Evolutionary conservation across 2,329 filamentous ascomycete species (phyloP).

Genomic region (Mariannaea elegans): DNA sequence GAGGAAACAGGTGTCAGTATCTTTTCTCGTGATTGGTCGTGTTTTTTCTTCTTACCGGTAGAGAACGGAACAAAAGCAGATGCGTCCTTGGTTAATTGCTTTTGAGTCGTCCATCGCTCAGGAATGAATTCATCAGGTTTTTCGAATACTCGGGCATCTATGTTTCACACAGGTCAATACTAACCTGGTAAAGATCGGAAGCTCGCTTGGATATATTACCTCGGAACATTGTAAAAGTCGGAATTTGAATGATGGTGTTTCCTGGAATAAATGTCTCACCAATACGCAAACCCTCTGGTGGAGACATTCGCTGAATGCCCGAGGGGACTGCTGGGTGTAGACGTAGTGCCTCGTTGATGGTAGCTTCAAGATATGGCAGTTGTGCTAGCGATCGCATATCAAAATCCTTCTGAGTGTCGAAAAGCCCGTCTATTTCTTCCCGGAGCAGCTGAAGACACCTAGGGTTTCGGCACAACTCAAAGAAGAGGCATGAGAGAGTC

Average conservation of each 20-base stretch:
- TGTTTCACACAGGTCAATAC: constrained; percentile 11
- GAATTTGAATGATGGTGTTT: constrained; percentile 42
- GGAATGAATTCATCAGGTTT: constrained; percentile 40
- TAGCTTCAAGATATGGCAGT: constrained; percentile 41
- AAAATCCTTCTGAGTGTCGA: neutral
- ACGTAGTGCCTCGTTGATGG: constrained; percentile 50
- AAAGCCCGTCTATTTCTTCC: constrained; percentile 24
- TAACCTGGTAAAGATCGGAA: neutral
- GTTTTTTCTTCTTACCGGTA: constrained; percentile 38
- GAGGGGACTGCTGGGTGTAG: constrained; percentile 47
- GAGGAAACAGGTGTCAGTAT: neutral
- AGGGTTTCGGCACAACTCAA: constrained; percentile 10
- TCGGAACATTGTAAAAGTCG: constrained; percentile 20
- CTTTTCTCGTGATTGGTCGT: neutral
- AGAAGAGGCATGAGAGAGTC: constrained; percentile 13
- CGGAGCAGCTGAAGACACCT: neutral
- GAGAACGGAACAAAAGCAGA: constrained; percentile 41
- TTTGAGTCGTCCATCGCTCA: constrained; percentile 46
- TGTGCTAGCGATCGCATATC: constrained; percentile 1
- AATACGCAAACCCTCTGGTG: constrained; percentile 47
- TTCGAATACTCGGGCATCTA: constrained; percentile 22
- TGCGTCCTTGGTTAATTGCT: constrained; percentile 38
- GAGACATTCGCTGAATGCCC: constrained; percentile 45
- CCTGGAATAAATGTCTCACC: constrained; percentile 47
- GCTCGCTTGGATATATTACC: too few species aligned